Evolutionary conservation across 2,329 filamentous ascomycete species (phyloP).

Genomic region (Colletotrichum tabaci): DNA sequence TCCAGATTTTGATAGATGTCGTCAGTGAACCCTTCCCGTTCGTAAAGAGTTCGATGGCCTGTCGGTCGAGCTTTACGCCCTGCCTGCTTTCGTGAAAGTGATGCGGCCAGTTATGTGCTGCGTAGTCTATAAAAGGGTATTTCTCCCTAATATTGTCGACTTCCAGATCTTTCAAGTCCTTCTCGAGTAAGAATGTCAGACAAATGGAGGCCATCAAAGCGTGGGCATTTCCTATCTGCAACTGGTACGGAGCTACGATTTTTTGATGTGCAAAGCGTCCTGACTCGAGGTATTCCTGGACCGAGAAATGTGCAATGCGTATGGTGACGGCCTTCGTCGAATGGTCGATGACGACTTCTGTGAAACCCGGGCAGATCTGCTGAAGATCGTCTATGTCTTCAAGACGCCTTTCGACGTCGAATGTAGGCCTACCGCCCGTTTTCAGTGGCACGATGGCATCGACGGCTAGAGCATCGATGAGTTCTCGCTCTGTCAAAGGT

Average conservation of each 20-base stretch:
- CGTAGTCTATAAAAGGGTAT: not conserved
- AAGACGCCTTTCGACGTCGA: not conserved
- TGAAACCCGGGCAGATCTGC: constrained; percentile 13
- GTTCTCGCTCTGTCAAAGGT: constrained; percentile 8
- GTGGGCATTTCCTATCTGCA: not conserved
- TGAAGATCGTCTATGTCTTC: not conserved
- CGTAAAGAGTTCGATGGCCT: not conserved
- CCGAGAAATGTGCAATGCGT: constrained; percentile 19
- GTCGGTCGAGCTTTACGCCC: not conserved
- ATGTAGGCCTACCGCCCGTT: not conserved
- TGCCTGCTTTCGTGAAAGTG: not conserved
- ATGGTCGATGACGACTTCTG: not conserved
- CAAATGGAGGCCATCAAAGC: not conserved
- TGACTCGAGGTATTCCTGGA: constrained; percentile 21
- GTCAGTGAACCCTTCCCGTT: not conserved
- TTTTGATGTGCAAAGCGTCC: not conserved
- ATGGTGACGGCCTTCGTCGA: not conserved
- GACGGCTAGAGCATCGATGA: constrained; percentile 12
- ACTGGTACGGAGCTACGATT: not conserved
- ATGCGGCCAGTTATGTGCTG: not conserved
- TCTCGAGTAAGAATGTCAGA: not conserved
- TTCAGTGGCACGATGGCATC: not conserved
- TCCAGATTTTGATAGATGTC: no score
- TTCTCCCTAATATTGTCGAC: not conserved
- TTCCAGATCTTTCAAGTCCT: not conserved